phyloP scores from a whole-genome alignment of 768 basidiomycete species.

The Naganishia onofrii region DNA sequence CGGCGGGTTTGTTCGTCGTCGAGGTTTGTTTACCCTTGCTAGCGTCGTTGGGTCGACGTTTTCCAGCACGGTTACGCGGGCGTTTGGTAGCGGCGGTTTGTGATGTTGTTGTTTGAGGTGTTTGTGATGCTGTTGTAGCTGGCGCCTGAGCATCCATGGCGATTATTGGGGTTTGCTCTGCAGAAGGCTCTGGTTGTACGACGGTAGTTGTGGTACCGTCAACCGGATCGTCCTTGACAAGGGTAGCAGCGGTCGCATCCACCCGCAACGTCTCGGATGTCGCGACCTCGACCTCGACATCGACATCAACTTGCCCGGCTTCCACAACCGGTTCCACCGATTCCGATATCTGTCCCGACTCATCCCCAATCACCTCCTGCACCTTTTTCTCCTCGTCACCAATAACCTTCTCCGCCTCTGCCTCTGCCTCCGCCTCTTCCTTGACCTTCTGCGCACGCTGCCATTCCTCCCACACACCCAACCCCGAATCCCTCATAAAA shows the following conservation, averaged over 20 bases:
- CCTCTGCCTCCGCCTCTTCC: constrained; percentile 8
- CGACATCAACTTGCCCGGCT: background rate
- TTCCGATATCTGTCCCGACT: background rate
- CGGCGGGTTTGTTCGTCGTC: background rate
- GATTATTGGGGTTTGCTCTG: background rate
- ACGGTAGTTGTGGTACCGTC: background rate
- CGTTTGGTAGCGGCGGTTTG: no score
- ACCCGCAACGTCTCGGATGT: background rate
- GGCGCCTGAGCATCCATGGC: background rate
- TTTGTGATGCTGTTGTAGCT: background rate
- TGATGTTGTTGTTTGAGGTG: background rate
- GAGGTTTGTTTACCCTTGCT: background rate
- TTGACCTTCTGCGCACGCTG: constrained; percentile 30
- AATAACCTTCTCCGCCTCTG: background rate
- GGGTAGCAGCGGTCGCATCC: background rate
- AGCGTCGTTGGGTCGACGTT: background rate
- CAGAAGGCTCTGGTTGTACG: background rate
- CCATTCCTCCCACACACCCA: constrained; percentile 39
- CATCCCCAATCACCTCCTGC: constrained; percentile 7
- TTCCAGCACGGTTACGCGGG: background rate
- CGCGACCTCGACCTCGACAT: constrained; percentile 1
- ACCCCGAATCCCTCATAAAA: constrained; percentile 47
- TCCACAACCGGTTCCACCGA: background rate
- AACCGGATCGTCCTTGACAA: background rate
- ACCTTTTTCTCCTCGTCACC: background rate